Base-by-base conservation (phyloP, 768 basidiomycete species). In the Tephrocybe sp. region DNA sequence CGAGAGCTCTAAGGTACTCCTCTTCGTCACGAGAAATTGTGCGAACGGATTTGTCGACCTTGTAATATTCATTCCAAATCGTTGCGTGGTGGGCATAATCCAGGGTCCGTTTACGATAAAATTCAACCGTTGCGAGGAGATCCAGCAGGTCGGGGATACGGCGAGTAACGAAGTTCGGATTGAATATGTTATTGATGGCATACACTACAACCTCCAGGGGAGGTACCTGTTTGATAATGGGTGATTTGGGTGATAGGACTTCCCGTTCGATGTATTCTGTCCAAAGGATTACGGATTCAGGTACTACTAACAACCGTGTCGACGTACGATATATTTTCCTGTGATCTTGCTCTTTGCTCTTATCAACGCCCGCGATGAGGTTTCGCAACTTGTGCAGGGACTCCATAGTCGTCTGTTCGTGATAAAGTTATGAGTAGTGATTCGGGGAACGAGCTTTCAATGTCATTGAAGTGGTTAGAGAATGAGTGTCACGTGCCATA, bases 111-210 rank as follows among this genome's bases (percentile, higher is more conserved):
- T 62, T 57, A 26, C 72, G 67, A 56, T 69, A 68, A 52, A 66
- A 69, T 52, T 75, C 73, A 26, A 69, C 63, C 44, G 65, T 70
- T 11, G 70, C 64, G 23, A 73, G 55, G 9, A 72, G 62, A 40
- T 64, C 62, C 30, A 75, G 61, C 16, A 76, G 60, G 17, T 72
- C 64, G 10, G 66, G 63, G 30, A 68, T 65, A 36, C 64, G 60
- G 6, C 56, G 36, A 8, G 57, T 54, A 33, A 53, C 48, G 31
- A 66, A 54, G 4, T 46, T 52, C 22, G 68, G 67, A 45, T 42
- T 53, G 10, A 72, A 42, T 23, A 73, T 69, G 50, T 60, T 62
- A 17, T 65, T 55, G 49, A 72, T 58, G 16, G 69, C 58, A 43
- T 68, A 68, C 13, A 64, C 49, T 45, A 73, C 46, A 35, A 68